phyloP scores from a whole-genome alignment of 2,329 filamentous ascomycete species.

The Penicillium sp. region DNA sequence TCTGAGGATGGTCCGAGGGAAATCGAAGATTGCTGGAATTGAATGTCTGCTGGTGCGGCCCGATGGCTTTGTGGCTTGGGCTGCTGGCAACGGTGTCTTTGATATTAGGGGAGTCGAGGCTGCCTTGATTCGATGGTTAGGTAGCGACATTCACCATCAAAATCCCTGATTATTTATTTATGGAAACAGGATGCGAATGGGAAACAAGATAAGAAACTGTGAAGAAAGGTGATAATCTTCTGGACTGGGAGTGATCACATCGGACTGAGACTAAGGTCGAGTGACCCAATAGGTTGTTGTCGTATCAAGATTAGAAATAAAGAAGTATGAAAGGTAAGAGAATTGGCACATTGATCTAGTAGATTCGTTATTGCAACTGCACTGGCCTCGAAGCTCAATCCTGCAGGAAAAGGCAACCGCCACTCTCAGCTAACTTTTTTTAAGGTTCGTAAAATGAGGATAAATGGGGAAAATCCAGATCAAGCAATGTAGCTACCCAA shows the following conservation, averaged over 20 bases:
- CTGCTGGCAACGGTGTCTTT: background rate
- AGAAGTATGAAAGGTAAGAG: background rate
- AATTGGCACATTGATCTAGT: background rate
- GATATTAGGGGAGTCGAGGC: background rate
- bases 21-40: constrained; percentile 18
- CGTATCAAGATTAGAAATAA: background rate
- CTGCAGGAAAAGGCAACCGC: background rate
- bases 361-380: background rate
- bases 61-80: constrained; percentile 37
- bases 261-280: too few relatives aligned
- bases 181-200: background rate
- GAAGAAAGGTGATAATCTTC: too few relatives aligned
- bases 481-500: constrained; percentile 50
- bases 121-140: background rate
- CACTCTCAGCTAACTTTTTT: background rate
- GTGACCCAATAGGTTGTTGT: background rate
- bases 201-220: too few relatives aligned
- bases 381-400: background rate
- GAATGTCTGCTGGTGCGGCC: constrained; percentile 31
- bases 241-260: too few relatives aligned
- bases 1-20: background rate
- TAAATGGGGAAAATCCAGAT: background rate
- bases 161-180: background rate
- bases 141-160: background rate
- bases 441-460: background rate